Evolutionary conservation across 169 alveolate genomes (phyloP), one percentile per base, ranked within the genome.

Genomic region (Plasmodium berghei): DNA sequence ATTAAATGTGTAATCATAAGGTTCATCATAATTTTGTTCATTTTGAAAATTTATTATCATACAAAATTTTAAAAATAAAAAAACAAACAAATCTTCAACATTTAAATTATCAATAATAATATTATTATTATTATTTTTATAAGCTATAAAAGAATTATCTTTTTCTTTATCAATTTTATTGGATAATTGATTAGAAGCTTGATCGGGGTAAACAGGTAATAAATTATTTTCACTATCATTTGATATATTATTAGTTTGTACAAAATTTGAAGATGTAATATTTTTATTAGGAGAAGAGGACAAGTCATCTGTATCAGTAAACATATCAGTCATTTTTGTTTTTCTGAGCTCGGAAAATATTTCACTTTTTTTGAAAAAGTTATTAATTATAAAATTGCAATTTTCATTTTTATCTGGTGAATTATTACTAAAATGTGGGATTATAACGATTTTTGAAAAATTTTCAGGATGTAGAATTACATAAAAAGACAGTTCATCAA

Each of bases 1-100:
- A 34, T 4, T 34, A 34, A 34, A 34, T 34, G 42, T 34, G 42
- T 34, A 34, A 4, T 34, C 42, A 34, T 34, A 4, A 34, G 8
- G 8, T 3, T 34, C 42, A 4, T 34, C 42, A 34, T 6, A 34
- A 34, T 34, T 1, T 34, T 34, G 42, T 0, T 34, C 42, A 34
- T 34, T 34, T 34, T 77, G 49, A 2, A 83, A 69, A 70, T 71
- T 86, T 71, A 86, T 18, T 20, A 70, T 1, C n/a, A 45, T 54
- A 54, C 86, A 86, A 59, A 70, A 86, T 12, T 86, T 61, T 71
- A 72, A 69, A 71, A 86, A 86, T 49, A 86, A 64, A 61, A 59
- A 86, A 9, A 86, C 61, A 54, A 86, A 59, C 28, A 86, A 48
- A 20, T 71, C 87, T 71, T 69, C 87, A 40, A 70, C 87, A 72